Conservation (phyloP, 2,329 filamentous ascomycete species). For the Metarhizium anisopliae region DNA sequence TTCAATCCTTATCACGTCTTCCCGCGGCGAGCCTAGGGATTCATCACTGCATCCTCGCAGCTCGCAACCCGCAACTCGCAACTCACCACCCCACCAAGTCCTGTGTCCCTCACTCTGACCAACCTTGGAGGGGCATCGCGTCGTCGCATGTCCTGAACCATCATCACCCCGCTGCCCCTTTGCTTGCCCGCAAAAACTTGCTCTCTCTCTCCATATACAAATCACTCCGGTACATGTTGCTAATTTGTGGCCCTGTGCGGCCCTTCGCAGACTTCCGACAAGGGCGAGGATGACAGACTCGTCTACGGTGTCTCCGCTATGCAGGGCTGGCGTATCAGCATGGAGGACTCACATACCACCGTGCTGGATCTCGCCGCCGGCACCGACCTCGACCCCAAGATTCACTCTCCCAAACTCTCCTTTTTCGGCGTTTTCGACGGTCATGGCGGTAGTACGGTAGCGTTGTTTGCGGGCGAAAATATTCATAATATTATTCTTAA, state of each 20-base stretch:
- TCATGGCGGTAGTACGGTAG: constrained; percentile 94
- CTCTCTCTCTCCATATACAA: not conserved
- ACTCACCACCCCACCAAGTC: constrained; percentile 2
- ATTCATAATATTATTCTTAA: constrained; percentile 91
- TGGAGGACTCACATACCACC: constrained; percentile 93
- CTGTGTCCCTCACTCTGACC: not conserved
- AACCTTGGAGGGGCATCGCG: constrained; percentile 2
- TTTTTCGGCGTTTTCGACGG: constrained; percentile 99
- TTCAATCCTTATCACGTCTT: not conserved
- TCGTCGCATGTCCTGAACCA: not conserved
- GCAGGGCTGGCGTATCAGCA: constrained; percentile 99
- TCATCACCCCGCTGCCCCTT: not conserved
- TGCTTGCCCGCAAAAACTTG: not conserved
- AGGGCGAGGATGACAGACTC: constrained; percentile 86
- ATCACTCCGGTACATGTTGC: constrained; percentile 5
- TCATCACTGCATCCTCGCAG: not conserved
- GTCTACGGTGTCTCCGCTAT: constrained; percentile 94
- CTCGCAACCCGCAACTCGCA: not conserved
- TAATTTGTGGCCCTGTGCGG: constrained; percentile 12
- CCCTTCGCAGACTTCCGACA: constrained; percentile 63
- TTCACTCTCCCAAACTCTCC: constrained; percentile 66
- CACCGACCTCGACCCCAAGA: constrained; percentile 44
- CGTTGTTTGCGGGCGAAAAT: constrained; percentile 83
- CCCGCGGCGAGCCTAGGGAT: not conserved
- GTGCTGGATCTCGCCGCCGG: constrained; percentile 73